These are phyloP conservation scores for Porphyrellus cyaneotinctus DNA, from an alignment of 768 basidiomycete species.

Conservation along the genomic window DNA sequence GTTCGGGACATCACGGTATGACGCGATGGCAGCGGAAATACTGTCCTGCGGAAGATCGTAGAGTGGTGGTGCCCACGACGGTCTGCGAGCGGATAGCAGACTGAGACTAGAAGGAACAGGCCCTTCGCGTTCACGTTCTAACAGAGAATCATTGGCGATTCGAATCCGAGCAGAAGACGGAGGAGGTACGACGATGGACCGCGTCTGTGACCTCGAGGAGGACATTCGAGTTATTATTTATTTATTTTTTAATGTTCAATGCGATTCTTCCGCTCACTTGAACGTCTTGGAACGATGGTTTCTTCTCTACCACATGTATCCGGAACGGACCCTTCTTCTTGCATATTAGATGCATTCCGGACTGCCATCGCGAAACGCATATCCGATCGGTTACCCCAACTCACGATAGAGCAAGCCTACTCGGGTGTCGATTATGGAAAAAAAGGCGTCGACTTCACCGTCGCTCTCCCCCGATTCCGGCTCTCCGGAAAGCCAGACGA, in stretches of 20 bases:
- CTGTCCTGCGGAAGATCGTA: constrained; percentile 26
- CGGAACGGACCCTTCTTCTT: constrained; percentile 58
- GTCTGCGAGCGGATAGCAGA: constrained; percentile 31
- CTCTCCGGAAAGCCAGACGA: constrained; percentile 80
- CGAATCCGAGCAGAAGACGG: constrained; percentile 21
- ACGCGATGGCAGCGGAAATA: constrained; percentile 17
- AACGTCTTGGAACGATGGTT: constrained; percentile 24
- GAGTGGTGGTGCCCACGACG: constrained; percentile 32
- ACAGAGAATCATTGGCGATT: constrained; percentile 13
- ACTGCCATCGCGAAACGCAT: constrained; percentile 74
- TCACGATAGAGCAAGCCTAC: constrained; percentile 77
- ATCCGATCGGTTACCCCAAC: constrained; percentile 56
- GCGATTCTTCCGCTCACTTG: too few species aligned
- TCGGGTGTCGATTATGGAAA: constrained; percentile 85
- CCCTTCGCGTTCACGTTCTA: constrained; percentile 23
- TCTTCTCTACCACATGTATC: constrained; percentile 38
- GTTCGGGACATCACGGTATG: constrained; percentile 30
- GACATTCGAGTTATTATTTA: too few species aligned
- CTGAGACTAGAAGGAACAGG: constrained; percentile 27
- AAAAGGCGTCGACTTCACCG: constrained; percentile 90
- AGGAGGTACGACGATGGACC: background rate
- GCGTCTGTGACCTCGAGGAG: constrained; percentile 21
- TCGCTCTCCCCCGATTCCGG: constrained; percentile 89
- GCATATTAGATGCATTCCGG: constrained; percentile 72
- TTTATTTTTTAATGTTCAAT: too few species aligned